phyloP scores from a whole-genome alignment of 202 grass and related monocot species.

The Zizania palustris region DNA sequence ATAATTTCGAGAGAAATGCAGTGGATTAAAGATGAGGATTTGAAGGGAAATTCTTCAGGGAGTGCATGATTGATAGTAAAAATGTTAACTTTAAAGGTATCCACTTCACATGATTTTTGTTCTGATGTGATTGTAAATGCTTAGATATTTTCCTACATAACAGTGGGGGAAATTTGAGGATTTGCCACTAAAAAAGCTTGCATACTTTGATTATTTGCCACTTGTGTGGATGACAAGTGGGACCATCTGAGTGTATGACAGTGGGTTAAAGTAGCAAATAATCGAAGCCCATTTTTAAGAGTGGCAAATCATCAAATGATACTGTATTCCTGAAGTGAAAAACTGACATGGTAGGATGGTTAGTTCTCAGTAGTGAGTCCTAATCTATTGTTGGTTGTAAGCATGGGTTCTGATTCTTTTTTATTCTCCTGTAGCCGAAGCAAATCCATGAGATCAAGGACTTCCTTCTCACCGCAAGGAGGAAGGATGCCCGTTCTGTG shows the following conservation, averaged over 20 bases:
- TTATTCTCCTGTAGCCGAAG: conserved; percentile 55
- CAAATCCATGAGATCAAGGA: conserved; percentile 92
- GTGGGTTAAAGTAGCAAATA: no score
- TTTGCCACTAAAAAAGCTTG: no score
- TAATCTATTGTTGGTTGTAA: conserved; percentile 1
- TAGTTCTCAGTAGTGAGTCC: background rate
- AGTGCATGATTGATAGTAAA: background rate
- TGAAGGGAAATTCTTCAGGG: background rate
- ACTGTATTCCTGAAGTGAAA: background rate
- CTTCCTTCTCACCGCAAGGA: conserved; percentile 81
- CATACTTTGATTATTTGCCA: no score
- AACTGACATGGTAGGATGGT: background rate
- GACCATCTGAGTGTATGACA: no score
- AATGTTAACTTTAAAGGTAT: background rate
- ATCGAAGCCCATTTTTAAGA: no score
- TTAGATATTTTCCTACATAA: background rate
- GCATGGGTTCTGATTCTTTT: background rate
- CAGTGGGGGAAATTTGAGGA: no score
- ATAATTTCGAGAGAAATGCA: background rate
- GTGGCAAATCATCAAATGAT: no score
- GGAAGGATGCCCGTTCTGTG: conserved; percentile 81
- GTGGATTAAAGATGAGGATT: background rate
- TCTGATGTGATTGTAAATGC: background rate
- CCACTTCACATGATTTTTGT: background rate
- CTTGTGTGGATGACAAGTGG: no score